Conservation (phyloP, 169 alveolate genomes). For the Cryptosporidium meleagridis region DNA sequence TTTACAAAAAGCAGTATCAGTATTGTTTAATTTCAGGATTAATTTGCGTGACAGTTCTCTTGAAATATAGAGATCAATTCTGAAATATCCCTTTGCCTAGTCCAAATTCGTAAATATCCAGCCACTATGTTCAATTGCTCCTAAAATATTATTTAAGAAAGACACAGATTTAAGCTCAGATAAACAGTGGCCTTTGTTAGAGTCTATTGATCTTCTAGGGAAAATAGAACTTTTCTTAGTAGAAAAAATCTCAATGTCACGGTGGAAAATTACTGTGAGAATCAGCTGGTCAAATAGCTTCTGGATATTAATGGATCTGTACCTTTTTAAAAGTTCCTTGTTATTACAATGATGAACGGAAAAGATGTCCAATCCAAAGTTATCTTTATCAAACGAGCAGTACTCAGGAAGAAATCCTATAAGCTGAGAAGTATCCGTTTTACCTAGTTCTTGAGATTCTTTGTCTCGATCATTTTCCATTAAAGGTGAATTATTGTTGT, state of each 20-base stretch:
- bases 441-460: constrained; percentile 7
- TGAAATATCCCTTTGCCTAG: not conserved
- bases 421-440: not conserved
- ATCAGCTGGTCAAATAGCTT: constrained; percentile 43
- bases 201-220: constrained; percentile 20
- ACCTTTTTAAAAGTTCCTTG: not conserved
- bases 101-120: constrained; percentile 7
- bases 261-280: constrained; percentile 43
- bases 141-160: not conserved
- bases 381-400: not conserved
- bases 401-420: constrained; percentile 2
- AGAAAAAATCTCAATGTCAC: constrained; percentile 13
- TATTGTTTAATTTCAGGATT: not conserved
- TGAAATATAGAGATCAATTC: not conserved
- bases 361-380: constrained; percentile 4
- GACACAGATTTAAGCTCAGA: constrained; percentile 6
- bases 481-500: not conserved
- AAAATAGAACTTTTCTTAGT: not conserved
- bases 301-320: constrained; percentile 18
- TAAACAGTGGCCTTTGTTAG: not conserved
- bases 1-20: not conserved
- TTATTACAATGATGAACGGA: not conserved
- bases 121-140: constrained; percentile 13
- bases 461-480: not conserved
- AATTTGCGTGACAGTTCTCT: not conserved